Evolutionary conservation across 2,329 filamentous ascomycete genomes (phyloP), one percentile per base, ranked within the genome.

Genomic region (Sporothrix brasiliensis): DNA sequence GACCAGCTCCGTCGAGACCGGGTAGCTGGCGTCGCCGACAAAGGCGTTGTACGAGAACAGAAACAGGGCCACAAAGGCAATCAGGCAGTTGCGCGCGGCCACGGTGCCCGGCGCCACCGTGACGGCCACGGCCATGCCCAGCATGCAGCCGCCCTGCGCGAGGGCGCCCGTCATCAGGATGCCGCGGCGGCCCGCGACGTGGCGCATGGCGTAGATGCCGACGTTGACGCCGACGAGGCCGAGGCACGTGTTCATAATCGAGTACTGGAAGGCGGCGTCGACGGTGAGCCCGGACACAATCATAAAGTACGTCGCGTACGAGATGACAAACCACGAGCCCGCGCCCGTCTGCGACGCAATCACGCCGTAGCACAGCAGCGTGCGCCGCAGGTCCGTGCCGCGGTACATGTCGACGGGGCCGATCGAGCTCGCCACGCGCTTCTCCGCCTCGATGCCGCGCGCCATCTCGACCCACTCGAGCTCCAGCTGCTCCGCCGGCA

Each of bases 301-400:
- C 74, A 82, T 78, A 75, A 83, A 86, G 74, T 85, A 85, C 2
- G 83, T 84, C 7, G 80, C 77, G 72, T 85, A 86, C 53, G 79
- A 82, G 72, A 85, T 85, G 56, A 84, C 76, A 74, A 84, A 86
- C 82, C 83, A 85, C 0, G 81, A 79, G 4, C 84, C 84, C 0
- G 80, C 78, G 0, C 78, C 81, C 0, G 79, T 80, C 71, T 84
- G 82, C 16, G 80, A 81, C 0, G 80, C 81, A 47, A 85, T 84
- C 68, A 82, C 79, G 24, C 79, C 81, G 71, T 81, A 84, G 75
- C 81, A 85, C n/a, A 86, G 77, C 3, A 85, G 77, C 2, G 83
- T 86, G 5, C 83, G 81, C 16, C 83, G 79, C 10, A 85, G 77
- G 68, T 86, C 81, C 14, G 79, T 80, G 0, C 83, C 82, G 72